Evolutionary conservation across 2,329 filamentous ascomycete genomes (phyloP).

Genomic region (Sporothrix globosa): DNA sequence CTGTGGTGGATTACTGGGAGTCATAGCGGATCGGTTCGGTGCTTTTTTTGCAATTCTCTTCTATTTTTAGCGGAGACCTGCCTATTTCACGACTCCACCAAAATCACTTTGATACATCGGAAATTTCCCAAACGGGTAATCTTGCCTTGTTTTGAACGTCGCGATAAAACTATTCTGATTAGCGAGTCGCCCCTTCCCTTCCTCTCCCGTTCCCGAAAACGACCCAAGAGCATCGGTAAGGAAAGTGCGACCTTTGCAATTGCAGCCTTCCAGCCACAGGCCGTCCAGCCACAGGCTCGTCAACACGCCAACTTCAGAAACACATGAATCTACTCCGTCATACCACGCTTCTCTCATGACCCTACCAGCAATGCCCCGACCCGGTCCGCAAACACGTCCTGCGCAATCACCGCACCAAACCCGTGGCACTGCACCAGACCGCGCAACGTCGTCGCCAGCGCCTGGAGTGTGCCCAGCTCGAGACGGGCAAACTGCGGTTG

Average conservation of each 20-base stretch:
- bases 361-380: not conserved
- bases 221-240: not conserved
- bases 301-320: too few relatives aligned
- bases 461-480: conserved; percentile 7
- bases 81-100: not conserved
- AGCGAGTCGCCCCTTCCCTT: not conserved
- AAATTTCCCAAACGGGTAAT: conserved; percentile 8
- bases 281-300: too few relatives aligned
- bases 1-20: not conserved
- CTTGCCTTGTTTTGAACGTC: not conserved
- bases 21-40: not conserved
- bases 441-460: conserved; percentile 22
- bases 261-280: too few relatives aligned
- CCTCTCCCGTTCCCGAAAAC: not conserved
- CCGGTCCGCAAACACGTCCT: conserved; percentile 12
- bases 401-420: conserved; percentile 27
- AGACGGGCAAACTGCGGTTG: conserved; percentile 27
- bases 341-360: not conserved
- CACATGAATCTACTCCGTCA: too few relatives aligned
- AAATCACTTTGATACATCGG: too few relatives aligned
- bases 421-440: conserved; percentile 30
- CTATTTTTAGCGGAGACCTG: not conserved
- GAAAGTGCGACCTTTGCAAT: not conserved
- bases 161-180: not conserved
- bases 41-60: too few relatives aligned